Percentiles rank a stretch among this genome's conserved stretches.
Conservation (phyloP, 768 basidiomycete species). For the Mycena venus region DNA sequence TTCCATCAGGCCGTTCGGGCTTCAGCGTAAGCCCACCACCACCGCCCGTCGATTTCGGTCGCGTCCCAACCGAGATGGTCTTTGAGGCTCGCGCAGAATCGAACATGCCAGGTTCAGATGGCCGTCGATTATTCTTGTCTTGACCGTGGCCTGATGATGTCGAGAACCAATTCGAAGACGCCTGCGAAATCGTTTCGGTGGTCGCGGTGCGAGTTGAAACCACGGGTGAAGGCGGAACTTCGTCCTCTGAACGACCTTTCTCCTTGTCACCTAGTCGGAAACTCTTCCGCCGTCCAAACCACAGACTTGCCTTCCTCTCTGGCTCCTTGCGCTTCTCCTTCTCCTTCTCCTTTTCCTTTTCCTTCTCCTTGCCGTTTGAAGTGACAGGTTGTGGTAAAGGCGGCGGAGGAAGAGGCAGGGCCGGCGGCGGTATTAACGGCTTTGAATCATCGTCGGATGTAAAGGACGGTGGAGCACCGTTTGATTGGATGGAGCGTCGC, state of each 20-base stretch:
- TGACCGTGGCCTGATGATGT: conserved; percentile 27
- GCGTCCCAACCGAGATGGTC: conserved; percentile 26
- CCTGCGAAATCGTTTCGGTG: conserved; percentile 29
- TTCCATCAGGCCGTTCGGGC: conserved; percentile 32
- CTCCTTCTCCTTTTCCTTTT: conserved; percentile 45
- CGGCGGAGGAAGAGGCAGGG: conserved; percentile 39
- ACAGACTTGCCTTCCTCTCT: conserved; percentile 57
- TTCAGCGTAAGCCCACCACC: conserved; percentile 24
- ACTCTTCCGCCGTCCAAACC: conserved; percentile 70
- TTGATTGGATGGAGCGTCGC: conserved; percentile 40
- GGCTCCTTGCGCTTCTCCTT: conserved; percentile 50
- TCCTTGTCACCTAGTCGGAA: conserved; percentile 52
- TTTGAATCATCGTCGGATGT: conserved; percentile 25
- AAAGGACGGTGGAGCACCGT: conserved; percentile 14
- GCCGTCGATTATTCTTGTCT: conserved; percentile 38
- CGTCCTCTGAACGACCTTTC: conserved; percentile 27
- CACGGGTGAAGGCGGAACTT: conserved; percentile 25
- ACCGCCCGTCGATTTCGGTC: conserved; percentile 35
- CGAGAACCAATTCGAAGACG: conserved; percentile 34
- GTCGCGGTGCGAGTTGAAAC: conserved; percentile 16
- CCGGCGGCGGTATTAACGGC: conserved; percentile 17
- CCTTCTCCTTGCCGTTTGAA: conserved; percentile 48
- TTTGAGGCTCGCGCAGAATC: conserved; percentile 12
- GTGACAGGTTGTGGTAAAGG: conserved; percentile 36
- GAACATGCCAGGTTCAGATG: conserved; percentile 38